Evolutionary conservation across 805 yeast genomes (phyloP), one percentile per base, ranked within the genome.

Genomic region (Ogataea saltuana): DNA sequence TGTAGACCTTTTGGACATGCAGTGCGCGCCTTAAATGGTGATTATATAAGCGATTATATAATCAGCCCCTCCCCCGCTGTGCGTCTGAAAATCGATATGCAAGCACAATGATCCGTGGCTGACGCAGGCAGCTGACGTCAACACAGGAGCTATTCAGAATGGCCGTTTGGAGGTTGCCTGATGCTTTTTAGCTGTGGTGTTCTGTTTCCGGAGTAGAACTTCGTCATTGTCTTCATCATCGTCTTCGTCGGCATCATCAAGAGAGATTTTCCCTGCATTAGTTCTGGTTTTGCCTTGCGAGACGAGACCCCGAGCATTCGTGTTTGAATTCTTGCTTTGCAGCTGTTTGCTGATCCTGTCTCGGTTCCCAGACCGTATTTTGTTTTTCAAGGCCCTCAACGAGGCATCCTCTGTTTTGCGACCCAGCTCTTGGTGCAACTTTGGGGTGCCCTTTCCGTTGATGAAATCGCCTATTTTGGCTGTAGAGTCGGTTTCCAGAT

Each of bases 301-400:
- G 12, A 12, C n/a, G 17, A 16, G 9, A 36, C 41, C 32, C 36
- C 46, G 23, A 11, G 7, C 32, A 7, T 11, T 26, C 9, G 25
- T 8, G 10, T 20, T 16, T 22, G 26, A 21, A 15, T 20, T 13
- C 30, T 12, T 28, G 13, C 18, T 11, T 13, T 36, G 42, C 13
- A 30, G 12, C 35, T 34, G 38, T 16, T 37, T 44, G 13, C 36
- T 22, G 0, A 42, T 45, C 31, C 42, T 45, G 6, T 38, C 39
- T 17, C 68, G 32, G 16, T 50, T 53, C 13, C 51, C 52, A 27
- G 52, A 46, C 27, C 68, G 41, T 22, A 64, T 11, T 31, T 56
- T 58, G 29, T 62, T 64, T 20, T 53, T 49, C 38, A 64, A 48
- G 2, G 66, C 58, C 13, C 50, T 42, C 22, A 63, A 29, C 13